Percentiles rank a stretch among this genome's conserved stretches.
These are phyloP conservation scores for Aureobasidium sp. DNA, from an alignment of 2,329 filamentous ascomycete species.

Conservation along the genomic window DNA sequence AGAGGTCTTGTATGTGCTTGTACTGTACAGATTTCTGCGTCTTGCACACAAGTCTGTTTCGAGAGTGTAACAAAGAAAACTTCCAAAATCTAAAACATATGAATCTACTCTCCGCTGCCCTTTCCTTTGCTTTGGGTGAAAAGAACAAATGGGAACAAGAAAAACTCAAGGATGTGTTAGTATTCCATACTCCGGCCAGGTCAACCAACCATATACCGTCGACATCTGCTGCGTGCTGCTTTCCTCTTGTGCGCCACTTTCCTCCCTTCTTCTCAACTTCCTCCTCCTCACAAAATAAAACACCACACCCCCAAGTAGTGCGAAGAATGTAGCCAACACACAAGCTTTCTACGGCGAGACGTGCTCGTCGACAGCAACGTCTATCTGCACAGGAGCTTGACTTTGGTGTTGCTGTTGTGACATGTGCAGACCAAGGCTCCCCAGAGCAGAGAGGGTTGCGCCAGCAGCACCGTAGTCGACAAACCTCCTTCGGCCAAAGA, in stretches of 20 bases:
- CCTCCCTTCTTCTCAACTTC: neutral
- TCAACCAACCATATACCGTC: neutral
- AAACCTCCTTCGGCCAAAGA: slow-evolving; percentile 27
- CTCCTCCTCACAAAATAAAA: neutral
- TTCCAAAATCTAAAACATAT: too few relatives aligned
- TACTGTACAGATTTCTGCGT: too few relatives aligned
- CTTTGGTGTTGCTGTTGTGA: slow-evolving; percentile 3
- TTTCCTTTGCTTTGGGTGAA: too few relatives aligned
- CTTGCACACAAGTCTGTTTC: too few relatives aligned
- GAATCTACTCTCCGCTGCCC: too few relatives aligned
- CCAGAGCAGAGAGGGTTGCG: slow-evolving; percentile 23
- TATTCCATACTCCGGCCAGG: too few relatives aligned
- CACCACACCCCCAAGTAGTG: neutral
- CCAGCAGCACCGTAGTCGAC: slow-evolving; percentile 28
- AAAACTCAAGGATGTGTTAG: too few relatives aligned
- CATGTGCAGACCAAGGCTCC: slow-evolving; percentile 11
- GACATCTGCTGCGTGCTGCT: neutral
- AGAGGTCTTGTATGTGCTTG: too few relatives aligned
- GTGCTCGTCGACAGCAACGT: slow-evolving; percentile 9
- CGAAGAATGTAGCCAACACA: too few relatives aligned
- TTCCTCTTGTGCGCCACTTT: neutral
- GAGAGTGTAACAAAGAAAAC: too few relatives aligned
- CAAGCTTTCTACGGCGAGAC: neutral
- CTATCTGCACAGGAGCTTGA: neutral
- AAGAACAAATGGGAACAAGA: too few relatives aligned